Conservation (phyloP, 2,329 filamentous ascomycete species). For the Esteya vermicola region DNA sequence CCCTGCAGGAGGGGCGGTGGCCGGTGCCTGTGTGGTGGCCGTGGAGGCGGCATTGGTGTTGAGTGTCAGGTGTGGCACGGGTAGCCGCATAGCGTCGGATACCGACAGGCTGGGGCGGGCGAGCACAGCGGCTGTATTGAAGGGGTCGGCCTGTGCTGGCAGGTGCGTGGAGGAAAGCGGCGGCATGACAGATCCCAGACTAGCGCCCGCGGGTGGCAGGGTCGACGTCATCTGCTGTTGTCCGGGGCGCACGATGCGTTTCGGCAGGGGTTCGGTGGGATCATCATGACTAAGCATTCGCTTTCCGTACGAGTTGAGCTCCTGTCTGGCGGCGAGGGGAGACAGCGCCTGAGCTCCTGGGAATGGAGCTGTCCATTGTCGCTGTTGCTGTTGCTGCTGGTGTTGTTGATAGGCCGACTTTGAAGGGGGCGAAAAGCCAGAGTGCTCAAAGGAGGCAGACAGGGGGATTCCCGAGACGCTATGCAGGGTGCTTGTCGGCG, state of each 20-base stretch:
- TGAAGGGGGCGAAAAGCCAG: constrained; percentile 2
- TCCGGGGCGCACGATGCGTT: constrained; percentile 24
- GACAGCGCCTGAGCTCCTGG: constrained; percentile 23
- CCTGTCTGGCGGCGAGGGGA: constrained; percentile 33
- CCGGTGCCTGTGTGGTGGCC: constrained; percentile 14
- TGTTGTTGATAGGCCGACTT: not conserved
- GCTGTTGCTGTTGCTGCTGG: not conserved
- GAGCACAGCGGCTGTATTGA: not conserved
- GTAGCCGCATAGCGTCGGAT: constrained; percentile 34
- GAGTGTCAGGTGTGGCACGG: constrained; percentile 57
- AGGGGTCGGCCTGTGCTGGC: not conserved
- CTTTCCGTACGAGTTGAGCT: constrained; percentile 30
- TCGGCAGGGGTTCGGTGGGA: constrained; percentile 37
- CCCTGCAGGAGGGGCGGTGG: not conserved
- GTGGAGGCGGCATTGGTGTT: no score
- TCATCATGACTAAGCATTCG: constrained; percentile 34
- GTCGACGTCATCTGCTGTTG: not conserved
- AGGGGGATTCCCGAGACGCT: not conserved
- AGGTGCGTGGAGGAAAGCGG: not conserved
- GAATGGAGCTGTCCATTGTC: not conserved
- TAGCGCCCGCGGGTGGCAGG: not conserved
- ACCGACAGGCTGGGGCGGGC: not conserved
- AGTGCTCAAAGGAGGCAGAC: not conserved
- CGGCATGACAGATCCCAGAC: not conserved
- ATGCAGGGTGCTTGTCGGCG: constrained; percentile 27